Evolutionary conservation across 202 grass and related monocot species (phyloP).

Genomic region (Hordeum pubiflorum): DNA sequence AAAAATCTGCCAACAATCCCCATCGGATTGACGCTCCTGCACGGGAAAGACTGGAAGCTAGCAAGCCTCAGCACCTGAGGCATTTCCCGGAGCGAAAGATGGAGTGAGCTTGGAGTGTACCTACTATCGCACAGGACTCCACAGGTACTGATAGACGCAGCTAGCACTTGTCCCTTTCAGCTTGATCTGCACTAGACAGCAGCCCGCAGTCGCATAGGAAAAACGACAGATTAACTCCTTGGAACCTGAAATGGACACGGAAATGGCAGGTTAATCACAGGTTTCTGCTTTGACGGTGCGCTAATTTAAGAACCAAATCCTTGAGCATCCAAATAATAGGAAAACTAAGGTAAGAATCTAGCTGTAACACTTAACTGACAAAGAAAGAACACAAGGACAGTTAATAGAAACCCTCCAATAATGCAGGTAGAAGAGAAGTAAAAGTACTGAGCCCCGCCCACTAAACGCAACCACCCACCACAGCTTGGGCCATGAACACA

Average conservation of each 20-base stretch:
- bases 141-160: background rate
- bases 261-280: conserved; percentile 13
- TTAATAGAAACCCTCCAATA: background rate
- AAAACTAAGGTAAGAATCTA: conserved; percentile 12
- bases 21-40: conserved; percentile 49
- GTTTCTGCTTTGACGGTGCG: background rate
- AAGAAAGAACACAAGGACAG: background rate
- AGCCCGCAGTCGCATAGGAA: background rate
- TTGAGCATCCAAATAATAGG: background rate
- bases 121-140: background rate
- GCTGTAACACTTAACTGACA: background rate
- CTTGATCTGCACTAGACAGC: conserved; percentile 25
- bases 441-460: conserved; percentile 17
- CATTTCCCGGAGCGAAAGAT: conserved; percentile 16
- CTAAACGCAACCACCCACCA: conserved; percentile 13
- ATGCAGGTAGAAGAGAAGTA: conserved; percentile 8
- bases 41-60: background rate
- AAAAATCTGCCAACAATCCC: conserved; percentile 35
- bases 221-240: background rate
- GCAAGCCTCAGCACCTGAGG: background rate
- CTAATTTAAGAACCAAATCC: conserved; percentile 6
- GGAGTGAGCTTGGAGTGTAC: background rate
- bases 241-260: conserved; percentile 28
- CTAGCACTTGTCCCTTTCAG: conserved; percentile 32
- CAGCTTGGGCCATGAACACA: conserved; percentile 2